phyloP scores from a whole-genome alignment of 2,329 filamentous ascomycete genomes.

The Camillea tinctor region DNA sequence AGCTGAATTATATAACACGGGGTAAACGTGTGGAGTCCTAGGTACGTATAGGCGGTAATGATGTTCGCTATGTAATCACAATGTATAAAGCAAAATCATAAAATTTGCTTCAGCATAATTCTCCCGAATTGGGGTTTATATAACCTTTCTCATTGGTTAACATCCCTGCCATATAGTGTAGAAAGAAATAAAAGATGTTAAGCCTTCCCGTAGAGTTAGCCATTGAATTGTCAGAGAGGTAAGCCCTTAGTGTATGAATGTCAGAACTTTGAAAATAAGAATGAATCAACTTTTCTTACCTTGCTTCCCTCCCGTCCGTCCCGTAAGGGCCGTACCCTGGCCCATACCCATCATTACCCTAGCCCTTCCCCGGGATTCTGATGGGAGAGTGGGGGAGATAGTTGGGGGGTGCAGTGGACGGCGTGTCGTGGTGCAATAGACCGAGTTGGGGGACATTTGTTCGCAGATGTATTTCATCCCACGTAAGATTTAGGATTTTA shows the following conservation, averaged over 20 bases:
- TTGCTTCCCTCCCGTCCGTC: not conserved
- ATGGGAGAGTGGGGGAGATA: not conserved
- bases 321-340: not conserved
- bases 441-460: not conserved
- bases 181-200: too few species aligned
- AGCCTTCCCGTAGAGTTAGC: too few species aligned
- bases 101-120: too few species aligned
- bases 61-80: too few species aligned
- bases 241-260: not conserved
- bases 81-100: too few species aligned
- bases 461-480: not conserved
- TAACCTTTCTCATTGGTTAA: too few species aligned
- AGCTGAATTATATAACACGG: not conserved
- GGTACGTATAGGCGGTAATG: too few species aligned
- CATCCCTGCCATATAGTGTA: too few species aligned
- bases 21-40: too few species aligned
- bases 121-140: too few species aligned
- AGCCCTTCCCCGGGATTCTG: not conserved
- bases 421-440: too few species aligned
- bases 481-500: not conserved
- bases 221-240: too few species aligned
- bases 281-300: not conserved
- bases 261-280: not conserved
- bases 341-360: not conserved
- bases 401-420: not conserved